Base-by-base conservation (phyloP, 2,329 filamentous ascomycete species). In the Hypoxylon sp. region DNA sequence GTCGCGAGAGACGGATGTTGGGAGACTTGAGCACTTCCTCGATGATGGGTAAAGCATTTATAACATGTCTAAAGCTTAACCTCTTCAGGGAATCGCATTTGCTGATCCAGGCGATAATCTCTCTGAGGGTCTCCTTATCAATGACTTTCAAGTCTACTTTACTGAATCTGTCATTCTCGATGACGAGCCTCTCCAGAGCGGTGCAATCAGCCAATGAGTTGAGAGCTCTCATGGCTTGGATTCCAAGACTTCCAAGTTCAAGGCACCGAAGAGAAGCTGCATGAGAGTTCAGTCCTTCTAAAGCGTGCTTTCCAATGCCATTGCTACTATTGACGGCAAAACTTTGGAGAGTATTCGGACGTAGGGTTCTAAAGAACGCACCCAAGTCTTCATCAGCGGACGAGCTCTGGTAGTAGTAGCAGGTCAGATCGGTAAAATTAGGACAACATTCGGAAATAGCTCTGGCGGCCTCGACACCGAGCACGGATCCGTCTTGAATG, bases 301-400 rank as follows among this genome's bases (percentile, higher is more conserved):
- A 85, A 0, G 88, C 87, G 47, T 86, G 80, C 2, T 81, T 78
- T 0, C 85, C 86, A 15, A 91, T 82, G 2, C 82, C 79, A 69
- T 87, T 87, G 44, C 82, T 80, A 73, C 86, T 87, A 59, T 89
- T 83, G 29, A 89, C 84, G 63, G 88, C 82, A 62, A 93, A 89
- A 19, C 83, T 84, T 62, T 82, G 82, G 10, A 93, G 78, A 1
- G 84, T 87, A 68, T 92, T 85, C 1, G 84, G 82, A 17, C 79
- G 82, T 53, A 93, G 81, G 1, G 82, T 81, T 24, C 79, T 79
- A 51, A 93, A 82, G 73, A 92, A 91, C 2, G 80, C 79, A 0
- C 88, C 85, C 54, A 91, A 81, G 44, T 87, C 82, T 29, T 83
- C 78, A 66, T 92, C 90, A 6, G 85, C 83, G n/a, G 84, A 82